Evolutionary conservation across 257 asterid species (phyloP), one percentile per base, ranked within the genome.

Genomic region (Capsicum baccatum): DNA sequence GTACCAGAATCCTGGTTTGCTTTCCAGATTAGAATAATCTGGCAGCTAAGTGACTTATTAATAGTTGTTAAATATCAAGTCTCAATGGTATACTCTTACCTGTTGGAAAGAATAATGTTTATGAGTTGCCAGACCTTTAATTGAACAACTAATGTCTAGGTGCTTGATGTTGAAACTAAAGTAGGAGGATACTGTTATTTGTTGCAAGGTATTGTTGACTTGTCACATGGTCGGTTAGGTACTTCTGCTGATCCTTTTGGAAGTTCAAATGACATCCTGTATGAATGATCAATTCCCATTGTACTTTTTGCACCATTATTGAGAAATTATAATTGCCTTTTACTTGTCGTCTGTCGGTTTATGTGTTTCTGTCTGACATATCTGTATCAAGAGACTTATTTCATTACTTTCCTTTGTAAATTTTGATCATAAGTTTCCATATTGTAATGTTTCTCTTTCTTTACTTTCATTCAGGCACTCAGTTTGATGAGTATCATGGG

Each of bases 391-490:
- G 64, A 26, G 33, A 14, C 60, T 12, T 33, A 33, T 13, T 55
- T 54, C 63, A 15, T 26, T 26, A 26, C 67, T n/a, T 79, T n/a
- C 47, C 13, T 54, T 79, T 10, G 19, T 13, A 21, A 68, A 14
- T 13, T 7, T 76, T 78, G 4, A 26, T n/a, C 21, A 21, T 54
- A 12, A 33, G 63, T 52, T 3, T 85, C 37, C 74, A 39, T 67
- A 71, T 37, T 81, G 70, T 83, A 73, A 57, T 88, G 84, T 80
- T 66, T 60, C 79, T 39, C 54, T 76, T 76, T 76, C 82, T 83
- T 39, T 68, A 78, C 79, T 81, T 88, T 85, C 71, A 55, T 74
- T 84, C 94, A 94, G 98, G 97, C 99, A 69, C 90, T 91, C 88
- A 83, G 83, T 87, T 79, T 94, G 79, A 81, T 94, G 86, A 87